Conservation (phyloP, 139 green algal species). For the Chlamydomonas sp. region DNA sequence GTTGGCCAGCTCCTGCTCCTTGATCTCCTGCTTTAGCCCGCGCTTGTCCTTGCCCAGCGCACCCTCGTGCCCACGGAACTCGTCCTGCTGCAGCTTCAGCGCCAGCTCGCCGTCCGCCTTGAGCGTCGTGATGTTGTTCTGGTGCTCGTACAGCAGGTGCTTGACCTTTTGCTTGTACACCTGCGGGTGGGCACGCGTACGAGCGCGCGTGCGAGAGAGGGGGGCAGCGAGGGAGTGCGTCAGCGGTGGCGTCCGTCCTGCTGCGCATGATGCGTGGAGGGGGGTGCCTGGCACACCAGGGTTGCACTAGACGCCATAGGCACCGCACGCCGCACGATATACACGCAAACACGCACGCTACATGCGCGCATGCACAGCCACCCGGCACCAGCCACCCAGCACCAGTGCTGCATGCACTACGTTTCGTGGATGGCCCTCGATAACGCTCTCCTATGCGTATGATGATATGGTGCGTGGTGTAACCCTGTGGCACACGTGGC, state of each 20-base stretch:
- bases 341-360: too few species aligned
- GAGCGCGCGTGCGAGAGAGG: not conserved
- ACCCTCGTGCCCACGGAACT: conserved; percentile 50
- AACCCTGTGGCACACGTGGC: too few species aligned
- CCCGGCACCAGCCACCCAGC: too few species aligned
- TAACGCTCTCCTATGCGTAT: too few species aligned
- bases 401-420: too few species aligned
- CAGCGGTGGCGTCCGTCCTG: too few species aligned
- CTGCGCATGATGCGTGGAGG: too few species aligned
- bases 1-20: conserved; percentile 74
- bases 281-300: not conserved
- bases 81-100: conserved; percentile 66
- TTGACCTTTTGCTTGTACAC: conserved; percentile 94
- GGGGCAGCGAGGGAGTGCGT: too few species aligned
- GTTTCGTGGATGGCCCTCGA: too few species aligned
- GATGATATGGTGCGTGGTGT: too few species aligned
- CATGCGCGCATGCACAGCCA: too few species aligned
- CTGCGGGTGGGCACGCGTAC: conserved; percentile 23
- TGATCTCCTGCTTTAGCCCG: conserved; percentile 67
- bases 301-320: not conserved
- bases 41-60: conserved; percentile 73
- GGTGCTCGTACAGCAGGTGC: conserved; percentile 90
- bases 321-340: too few species aligned
- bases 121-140: conserved; percentile 75
- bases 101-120: conserved; percentile 75